Evolutionary conservation across 352 stramenopile species (phyloP), one percentile per base, ranked within the genome.

Genomic region (Phytopythium sindhum): DNA sequence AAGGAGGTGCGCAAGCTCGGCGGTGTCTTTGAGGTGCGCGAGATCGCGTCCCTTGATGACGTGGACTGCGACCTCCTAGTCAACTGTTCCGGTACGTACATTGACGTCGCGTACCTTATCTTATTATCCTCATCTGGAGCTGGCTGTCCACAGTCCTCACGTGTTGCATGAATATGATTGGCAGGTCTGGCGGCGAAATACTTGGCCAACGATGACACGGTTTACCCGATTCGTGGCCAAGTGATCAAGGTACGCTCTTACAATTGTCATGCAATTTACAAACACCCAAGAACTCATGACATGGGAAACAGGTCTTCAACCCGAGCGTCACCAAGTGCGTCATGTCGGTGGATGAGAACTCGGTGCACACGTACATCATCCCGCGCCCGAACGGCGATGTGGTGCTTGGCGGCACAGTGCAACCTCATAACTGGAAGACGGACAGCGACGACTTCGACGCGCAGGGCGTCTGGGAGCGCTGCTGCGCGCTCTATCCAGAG

Each of bases 311-410:
- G 72, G 61, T 81, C 11, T 68, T 73, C 61, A 85, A 91, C 60
- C 77, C 77, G 2, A 67, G 59, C 19, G 77, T 91, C 57, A 77
- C 67, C 64, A 68, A 77, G 47, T 88, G 84, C 57, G 64, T 63
- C 59, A 82, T 84, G 50, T 67, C 73, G 42, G 70, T 89, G 28
- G 65, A 80, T 56, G 44, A 48, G 4, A 67, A 88, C 44, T 70
- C 68, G 29, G 64, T 70, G 10, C 81, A 89, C 68, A 88, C 82
- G 64, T 91, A 90, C 69, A 80, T 91, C 41, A 76, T 91, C 42
- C 82, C 80, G 3, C 80, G 82, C 3, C 80, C 82, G 0, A 54
- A 72, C 15, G 80, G 80, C 31, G 80, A 91, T 47, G 70, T 91
- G 44, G 74, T 90, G 28, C 59, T 91, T 12, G 82, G 82, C 21